Base-by-base conservation (phyloP, 1,284 basidiomycete genomes). In the Cryptococcus depauperatus region DNA sequence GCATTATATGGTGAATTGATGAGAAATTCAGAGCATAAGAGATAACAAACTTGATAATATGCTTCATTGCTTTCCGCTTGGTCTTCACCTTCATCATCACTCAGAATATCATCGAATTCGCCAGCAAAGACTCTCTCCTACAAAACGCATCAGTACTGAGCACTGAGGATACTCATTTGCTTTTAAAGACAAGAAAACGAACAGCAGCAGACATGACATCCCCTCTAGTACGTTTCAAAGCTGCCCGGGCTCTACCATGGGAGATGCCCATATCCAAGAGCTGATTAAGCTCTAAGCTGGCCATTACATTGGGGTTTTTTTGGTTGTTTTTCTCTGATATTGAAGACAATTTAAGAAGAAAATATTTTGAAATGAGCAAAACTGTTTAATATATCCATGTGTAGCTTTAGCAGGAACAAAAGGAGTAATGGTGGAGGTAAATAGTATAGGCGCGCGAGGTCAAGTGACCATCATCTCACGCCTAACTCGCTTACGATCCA, bases 171-270 rank as follows among this genome's bases (percentile, higher is more conserved):
- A 7, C 37, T 27, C 10, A 28, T 26, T 23, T 27, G 16, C 3
- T 21, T 23, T 3, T 1, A 39, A 7, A 2, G 18, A 21, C 3
- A 14, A 2, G 9, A 7, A 22, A 22, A 88, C 82, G 43, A 75
- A 86, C 87, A 3, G 88, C 87, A n/a, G 89, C 88, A 58, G 83
- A 76, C 84, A 86, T 86, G 26, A 87, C 83, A 74, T 91, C 87
- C 4, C 62, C 64, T 58, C 80, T 85, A 58, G 83, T 78, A 58
- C 81, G 79, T 48, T 75, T 76, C 58, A 91, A 70, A 11, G 87
- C 87, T 35, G 83, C 85, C 54, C 77, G 76, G 32, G 88, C 88
- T 70, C 87, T 82, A 18, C 79, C 78, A 10, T 71, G 64, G 2
- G 81, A 85, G 30, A 85, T 85, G 54, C 88, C 87, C 61, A 59